Base-by-base conservation (phyloP, 1,284 basidiomycete genomes). In the Ustilago cynodontis region DNA sequence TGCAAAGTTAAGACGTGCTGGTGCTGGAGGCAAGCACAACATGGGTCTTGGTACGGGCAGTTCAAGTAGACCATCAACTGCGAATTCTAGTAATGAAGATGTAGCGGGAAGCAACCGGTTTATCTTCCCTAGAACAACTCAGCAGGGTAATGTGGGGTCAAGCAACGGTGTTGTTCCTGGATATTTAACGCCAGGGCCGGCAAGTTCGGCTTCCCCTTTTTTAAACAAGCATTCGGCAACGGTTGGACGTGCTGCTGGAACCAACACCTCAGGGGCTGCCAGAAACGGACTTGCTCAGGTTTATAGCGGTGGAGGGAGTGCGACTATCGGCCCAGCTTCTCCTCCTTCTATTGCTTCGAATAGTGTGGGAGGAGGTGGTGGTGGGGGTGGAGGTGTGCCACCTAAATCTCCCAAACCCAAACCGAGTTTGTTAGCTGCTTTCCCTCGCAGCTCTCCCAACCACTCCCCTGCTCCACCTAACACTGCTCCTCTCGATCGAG, bases 211-310 rank as follows among this genome's bases (percentile, higher is more conserved):
- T 7, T 75, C 74, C 8, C 74, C 77, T 0, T 77, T 72, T 59
- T 67, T 78, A 41, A 78, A 74, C 68, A 78, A 65, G 61, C 76
- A 78, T 37, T 62, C 75, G 35, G 75, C 70, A 2, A 70, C 71
- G 2, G 68, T 77, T 11, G 75, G 70, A 31, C 66, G 64, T 28
- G 63, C 70, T 6, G 63, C 70, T 7, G 66, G 61, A 5, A n/a
- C n/a, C n/a, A n/a, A n/a, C n/a, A 26, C 22, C 18, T 20, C 35
- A 2, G 69, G 65, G 1, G 50, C 63, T 13, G 72, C 69, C 22
- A 60, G 59, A 28, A 62, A 60, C 8, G 69, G 74, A 9, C 69
- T 77, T 11, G 64, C 65, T 5, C 64, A 67, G 20, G 63, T 63
- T 11, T 70, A 61, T 52, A 59, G 55, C 18, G 62, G 58, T 28